Percentiles rank a stretch among this genome's conserved stretches.
Conservation (phyloP, 495 filamentous ascomycete species). For the Tuber borchii region DNA sequence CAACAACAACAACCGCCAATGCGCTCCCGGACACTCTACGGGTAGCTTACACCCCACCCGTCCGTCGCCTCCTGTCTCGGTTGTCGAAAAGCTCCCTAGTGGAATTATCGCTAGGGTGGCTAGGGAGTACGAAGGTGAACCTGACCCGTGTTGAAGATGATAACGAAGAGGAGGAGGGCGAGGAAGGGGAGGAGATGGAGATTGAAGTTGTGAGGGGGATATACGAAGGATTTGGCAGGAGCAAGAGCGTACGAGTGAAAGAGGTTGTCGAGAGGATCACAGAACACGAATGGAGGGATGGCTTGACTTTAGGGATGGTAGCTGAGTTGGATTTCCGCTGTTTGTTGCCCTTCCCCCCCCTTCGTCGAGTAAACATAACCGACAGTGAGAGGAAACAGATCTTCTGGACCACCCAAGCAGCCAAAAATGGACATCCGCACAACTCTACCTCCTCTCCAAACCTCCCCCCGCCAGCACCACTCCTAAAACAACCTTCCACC, state of each 20-base stretch:
- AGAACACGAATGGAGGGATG: conserved; percentile 75
- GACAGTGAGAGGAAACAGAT: conserved; percentile 36
- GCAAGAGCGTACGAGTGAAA: conserved; percentile 45
- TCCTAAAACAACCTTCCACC: conserved; percentile 65
- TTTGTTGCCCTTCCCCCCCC: conserved; percentile 3
- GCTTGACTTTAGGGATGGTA: conserved; percentile 69
- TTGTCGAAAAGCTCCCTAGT: conserved; percentile 65
- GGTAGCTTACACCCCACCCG: conserved; percentile 45
- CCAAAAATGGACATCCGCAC: conserved; percentile 69
- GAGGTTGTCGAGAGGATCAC: conserved; percentile 71
- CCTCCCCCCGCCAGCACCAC: conserved; percentile 42
- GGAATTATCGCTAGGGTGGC: conserved; percentile 65
- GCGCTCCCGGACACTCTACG: conserved; percentile 23
- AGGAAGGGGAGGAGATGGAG: conserved; percentile 49
- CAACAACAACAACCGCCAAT: conserved; percentile 6
- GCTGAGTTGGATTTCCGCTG: conserved; percentile 57
- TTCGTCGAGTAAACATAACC: neutral
- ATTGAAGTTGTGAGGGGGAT: conserved; percentile 57
- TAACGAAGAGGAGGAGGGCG: conserved; percentile 44
- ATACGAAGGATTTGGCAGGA: conserved; percentile 47
- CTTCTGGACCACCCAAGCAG: conserved; percentile 68
- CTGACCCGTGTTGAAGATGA: conserved; percentile 50
- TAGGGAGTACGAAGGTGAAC: conserved; percentile 55
- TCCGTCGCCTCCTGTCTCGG: conserved; percentile 58
- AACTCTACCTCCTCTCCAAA: conserved; percentile 47